Percentiles rank a stretch among this genome's conserved stretches.
Evolutionary conservation across 1,139 yeast species (phyloP).

Genomic region (Pichia sp.): DNA sequence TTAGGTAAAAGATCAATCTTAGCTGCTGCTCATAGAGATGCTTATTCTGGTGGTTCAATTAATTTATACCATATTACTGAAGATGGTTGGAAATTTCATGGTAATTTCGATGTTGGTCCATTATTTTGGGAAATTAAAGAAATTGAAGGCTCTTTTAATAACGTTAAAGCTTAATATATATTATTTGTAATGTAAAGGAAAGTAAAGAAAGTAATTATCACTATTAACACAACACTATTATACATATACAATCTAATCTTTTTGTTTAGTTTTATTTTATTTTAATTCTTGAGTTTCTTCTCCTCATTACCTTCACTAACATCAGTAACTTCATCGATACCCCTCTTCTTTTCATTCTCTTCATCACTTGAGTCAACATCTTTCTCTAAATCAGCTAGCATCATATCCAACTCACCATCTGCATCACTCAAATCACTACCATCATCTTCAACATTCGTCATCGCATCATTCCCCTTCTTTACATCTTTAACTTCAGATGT

Average conservation of each 20-base stretch:
- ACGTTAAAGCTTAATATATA: conserved; percentile 64
- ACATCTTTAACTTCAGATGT: neutral
- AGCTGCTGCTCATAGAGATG: conserved; percentile 98
- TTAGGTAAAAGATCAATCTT: conserved; percentile 92
- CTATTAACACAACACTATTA: too few relatives aligned
- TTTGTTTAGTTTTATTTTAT: neutral
- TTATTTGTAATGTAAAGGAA: neutral
- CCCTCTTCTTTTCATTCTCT: neutral
- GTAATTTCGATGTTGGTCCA: conserved; percentile 88
- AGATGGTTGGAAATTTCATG: conserved; percentile 92
- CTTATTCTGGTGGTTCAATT: conserved; percentile 95
- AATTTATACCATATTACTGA: conserved; percentile 91
- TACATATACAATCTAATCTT: too few relatives aligned
- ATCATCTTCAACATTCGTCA: neutral
- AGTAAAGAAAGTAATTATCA: neutral
- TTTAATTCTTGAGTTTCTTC: neutral
- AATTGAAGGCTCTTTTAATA: conserved; percentile 82
- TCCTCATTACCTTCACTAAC: neutral
- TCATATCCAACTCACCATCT: conserved; percentile 21
- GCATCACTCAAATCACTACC: conserved; percentile 8
- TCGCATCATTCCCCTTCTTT: neutral
- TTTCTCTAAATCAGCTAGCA: conserved; percentile 23
- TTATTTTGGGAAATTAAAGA: conserved; percentile 89
- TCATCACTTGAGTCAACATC: conserved; percentile 1
- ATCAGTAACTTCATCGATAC: neutral